Percentiles rank a stretch among this genome's conserved stretches.
These are phyloP conservation scores for Penicillium canariense DNA, from an alignment of 495 filamentous ascomycete genomes.

Conservation along the genomic window DNA sequence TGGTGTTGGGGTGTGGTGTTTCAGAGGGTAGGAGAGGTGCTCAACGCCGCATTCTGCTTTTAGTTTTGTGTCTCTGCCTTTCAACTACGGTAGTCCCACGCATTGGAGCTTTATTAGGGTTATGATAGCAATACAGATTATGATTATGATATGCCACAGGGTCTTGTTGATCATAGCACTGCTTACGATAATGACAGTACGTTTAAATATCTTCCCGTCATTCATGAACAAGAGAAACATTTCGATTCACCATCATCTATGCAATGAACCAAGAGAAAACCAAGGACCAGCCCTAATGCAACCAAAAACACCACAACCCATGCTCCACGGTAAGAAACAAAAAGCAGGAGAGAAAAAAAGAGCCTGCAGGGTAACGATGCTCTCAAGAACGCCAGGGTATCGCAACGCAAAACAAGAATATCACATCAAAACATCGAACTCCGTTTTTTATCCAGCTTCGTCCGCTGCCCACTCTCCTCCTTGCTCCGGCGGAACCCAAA, in stretches of 20 bases:
- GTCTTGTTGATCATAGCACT: no score
- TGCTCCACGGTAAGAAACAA: no score
- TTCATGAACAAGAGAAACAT: no score
- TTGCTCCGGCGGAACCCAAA: slow-evolving; percentile 42
- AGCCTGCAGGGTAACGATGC: no score
- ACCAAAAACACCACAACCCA: no score
- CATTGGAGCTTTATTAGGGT: neutral
- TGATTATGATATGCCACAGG: neutral
- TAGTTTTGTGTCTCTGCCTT: neutral
- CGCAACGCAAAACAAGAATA: slow-evolving; percentile 11
- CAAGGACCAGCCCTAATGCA: no score
- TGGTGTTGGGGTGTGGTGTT: neutral
- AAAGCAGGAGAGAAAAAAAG: no score
- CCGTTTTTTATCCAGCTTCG: slow-evolving; percentile 48
- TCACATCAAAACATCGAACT: slow-evolving; percentile 51
- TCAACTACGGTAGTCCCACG: slow-evolving; percentile 1
- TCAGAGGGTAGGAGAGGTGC: neutral
- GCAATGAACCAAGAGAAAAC: no score
- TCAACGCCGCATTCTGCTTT: neutral
- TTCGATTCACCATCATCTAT: no score
- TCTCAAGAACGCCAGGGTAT: neutral
- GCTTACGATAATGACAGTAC: no score
- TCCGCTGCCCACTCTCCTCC: slow-evolving; percentile 27
- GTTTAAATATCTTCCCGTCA: no score
- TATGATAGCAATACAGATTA: neutral